phyloP scores from a whole-genome alignment of 2,329 filamentous ascomycete genomes.

The Aspergillus amoenus region DNA sequence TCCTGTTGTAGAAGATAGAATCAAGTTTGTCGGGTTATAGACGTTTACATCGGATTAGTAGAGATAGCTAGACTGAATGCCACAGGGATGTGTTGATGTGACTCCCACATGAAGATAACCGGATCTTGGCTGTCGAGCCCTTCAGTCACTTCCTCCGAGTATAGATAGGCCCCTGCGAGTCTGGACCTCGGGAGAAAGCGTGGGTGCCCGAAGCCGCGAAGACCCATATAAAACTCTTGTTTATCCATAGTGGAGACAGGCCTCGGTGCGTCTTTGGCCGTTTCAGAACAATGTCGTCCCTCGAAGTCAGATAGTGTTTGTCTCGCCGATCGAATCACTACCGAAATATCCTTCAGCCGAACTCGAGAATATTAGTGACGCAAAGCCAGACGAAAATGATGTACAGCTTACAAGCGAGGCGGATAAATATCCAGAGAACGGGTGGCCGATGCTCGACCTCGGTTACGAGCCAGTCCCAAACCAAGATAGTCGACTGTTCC shows the following conservation, averaged over 20 bases:
- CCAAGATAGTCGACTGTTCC: neutral
- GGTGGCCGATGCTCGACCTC: slow-evolving; percentile 4
- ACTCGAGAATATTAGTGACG: neutral
- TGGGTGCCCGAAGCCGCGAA: too few relatives aligned
- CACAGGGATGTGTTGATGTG: neutral
- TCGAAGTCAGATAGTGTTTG: too few relatives aligned
- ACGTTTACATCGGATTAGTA: neutral
- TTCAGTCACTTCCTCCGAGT: too few relatives aligned
- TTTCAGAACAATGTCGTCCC: too few relatives aligned
- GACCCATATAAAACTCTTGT: neutral
- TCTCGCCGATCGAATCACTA: neutral
- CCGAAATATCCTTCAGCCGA: neutral
- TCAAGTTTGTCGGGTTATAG: slow-evolving; percentile 4
- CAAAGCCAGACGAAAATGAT: neutral
- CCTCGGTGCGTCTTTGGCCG: neutral
- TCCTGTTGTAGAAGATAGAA: slow-evolving; percentile 13
- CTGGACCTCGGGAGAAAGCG: neutral
- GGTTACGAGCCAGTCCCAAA: neutral
- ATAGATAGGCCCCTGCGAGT: neutral
- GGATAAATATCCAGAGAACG: slow-evolving; percentile 9
- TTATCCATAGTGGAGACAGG: neutral
- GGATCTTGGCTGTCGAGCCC: neutral
- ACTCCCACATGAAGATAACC: neutral
- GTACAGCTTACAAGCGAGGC: neutral
- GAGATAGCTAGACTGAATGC: neutral